phyloP scores from a whole-genome alignment of 306 rosid genomes.

The Fragaria vesca region DNA sequence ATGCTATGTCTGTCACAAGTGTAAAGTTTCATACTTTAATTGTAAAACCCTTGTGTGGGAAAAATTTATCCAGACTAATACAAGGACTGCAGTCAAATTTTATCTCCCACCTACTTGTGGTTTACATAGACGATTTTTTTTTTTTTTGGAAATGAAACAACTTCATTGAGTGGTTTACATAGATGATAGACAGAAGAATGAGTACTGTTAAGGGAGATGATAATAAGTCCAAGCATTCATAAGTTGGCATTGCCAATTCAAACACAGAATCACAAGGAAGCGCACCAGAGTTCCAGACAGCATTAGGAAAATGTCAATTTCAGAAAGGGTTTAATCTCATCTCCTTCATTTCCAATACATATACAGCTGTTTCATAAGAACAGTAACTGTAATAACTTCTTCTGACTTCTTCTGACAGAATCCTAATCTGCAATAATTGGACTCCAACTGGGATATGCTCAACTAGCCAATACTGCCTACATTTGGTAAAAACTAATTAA shows the following conservation, averaged over 20 bases:
- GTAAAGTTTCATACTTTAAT: constrained; percentile 48
- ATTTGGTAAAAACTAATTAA: neutral
- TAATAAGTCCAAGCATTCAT: neutral
- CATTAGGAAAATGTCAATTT: neutral
- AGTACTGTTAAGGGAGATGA: neutral
- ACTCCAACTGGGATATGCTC: constrained; percentile 7
- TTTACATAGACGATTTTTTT: neutral
- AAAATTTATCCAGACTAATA: constrained; percentile 42
- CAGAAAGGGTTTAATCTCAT: neutral
- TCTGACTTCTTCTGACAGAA: constrained; percentile 10
- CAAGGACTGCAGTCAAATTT: constrained; percentile 20
- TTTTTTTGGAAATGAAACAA: too few species aligned
- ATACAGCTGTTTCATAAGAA: constrained; percentile 2
- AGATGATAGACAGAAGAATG: neutral
- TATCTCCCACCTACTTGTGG: constrained; percentile 2
- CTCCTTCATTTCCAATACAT: neutral
- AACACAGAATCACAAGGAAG: neutral
- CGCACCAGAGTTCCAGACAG: neutral
- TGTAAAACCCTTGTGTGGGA: constrained; percentile 44
- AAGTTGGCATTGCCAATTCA: neutral
- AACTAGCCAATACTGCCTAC: neutral
- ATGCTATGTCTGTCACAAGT: constrained; percentile 39
- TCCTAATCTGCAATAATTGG: constrained; percentile 3
- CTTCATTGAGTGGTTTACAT: neutral
- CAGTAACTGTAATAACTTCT: constrained; percentile 11